phyloP scores from a whole-genome alignment of 164 flowering plant species.

The Platanus orientalis region DNA sequence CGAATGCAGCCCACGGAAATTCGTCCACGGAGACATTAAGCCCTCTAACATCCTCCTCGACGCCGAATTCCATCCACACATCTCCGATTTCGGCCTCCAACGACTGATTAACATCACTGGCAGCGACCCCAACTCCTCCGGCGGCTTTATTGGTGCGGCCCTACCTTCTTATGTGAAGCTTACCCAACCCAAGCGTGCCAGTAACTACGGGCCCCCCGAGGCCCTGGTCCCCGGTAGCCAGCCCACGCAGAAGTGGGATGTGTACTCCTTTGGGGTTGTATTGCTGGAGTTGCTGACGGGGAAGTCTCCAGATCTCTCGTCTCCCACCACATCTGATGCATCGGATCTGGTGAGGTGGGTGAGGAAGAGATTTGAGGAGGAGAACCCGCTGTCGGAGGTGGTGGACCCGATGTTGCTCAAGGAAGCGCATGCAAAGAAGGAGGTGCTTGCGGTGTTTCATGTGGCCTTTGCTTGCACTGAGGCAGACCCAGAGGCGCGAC shows the following conservation, averaged over 20 bases:
- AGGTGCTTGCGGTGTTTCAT: slow-evolving; percentile 69
- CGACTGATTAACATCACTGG: slow-evolving; percentile 65
- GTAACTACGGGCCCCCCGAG: slow-evolving; percentile 77
- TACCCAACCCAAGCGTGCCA: slow-evolving; percentile 32
- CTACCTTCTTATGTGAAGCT: slow-evolving; percentile 60
- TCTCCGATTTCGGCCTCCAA: slow-evolving; percentile 88
- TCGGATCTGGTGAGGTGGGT: slow-evolving; percentile 85
- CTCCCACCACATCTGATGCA: slow-evolving; percentile 41
- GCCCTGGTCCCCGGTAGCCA: slow-evolving; percentile 45
- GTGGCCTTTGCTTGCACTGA: slow-evolving; percentile 84
- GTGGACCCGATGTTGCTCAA: slow-evolving; percentile 69
- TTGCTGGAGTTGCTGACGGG: slow-evolving; percentile 79
- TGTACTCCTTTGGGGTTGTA: slow-evolving; percentile 85
- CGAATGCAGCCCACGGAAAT: slow-evolving; percentile 84
- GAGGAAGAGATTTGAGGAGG: slow-evolving; percentile 70
- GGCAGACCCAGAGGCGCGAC: slow-evolving; percentile 79
- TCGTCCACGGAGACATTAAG: slow-evolving; percentile 84
- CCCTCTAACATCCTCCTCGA: slow-evolving; percentile 95
- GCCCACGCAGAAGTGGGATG: slow-evolving; percentile 89
- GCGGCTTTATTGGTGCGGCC: slow-evolving; percentile 72
- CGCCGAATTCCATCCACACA: slow-evolving; percentile 53
- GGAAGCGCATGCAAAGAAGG: slow-evolving; percentile 78
- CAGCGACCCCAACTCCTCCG: slow-evolving; percentile 38
- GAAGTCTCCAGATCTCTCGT: slow-evolving; percentile 80
- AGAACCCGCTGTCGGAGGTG: slow-evolving; percentile 69